Evolutionary conservation across 2,329 filamentous ascomycete genomes (phyloP), one percentile per base, ranked within the genome.

Genomic region (Claviceps africana): DNA sequence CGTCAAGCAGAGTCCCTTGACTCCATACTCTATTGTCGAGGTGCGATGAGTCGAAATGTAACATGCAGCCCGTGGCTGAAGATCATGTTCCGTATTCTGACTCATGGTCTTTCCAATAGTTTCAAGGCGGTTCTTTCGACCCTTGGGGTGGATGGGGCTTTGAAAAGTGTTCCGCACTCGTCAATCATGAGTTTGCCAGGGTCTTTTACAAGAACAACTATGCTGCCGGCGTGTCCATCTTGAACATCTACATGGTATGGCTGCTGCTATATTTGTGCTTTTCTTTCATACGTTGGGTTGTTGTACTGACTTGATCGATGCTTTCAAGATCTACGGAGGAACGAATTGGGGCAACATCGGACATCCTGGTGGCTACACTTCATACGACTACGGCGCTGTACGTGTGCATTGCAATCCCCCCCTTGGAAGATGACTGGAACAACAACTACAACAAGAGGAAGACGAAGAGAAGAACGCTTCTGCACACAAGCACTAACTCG

Each of bases 291-390:
- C 9, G 10, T 10, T 48, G 10, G 13, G 17, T 13, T 6, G 6
- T n/a, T 22, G 2, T 40, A 8, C 13, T 31, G 7, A 50, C 28
- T 19, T 22, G 15, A 17, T 15, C n/a, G 11, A 49, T 49, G 11
- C 7, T 33, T 15, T 11, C 2, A 35, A 78, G 77, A 82, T 77
- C 1, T 86, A 76, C 57, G 87, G 87, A 15, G 87, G 86, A 6
- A 90, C 86, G 0, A 93, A 91, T 62, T 91, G 86, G 87, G 86
- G 86, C 0, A 90, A 88, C 56, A 65, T 88, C 4, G 84, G 86
- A 0, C 79, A 88, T 57, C 75, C 82, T 10, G 82, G 80, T 11
- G 80, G 75, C 2, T 82, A 82, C 55, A 81, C 77, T 0, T 76
- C 73, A 0, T 78, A 79, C 47, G 76, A 79, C 54, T 79, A 79